These are phyloP conservation scores for Fusarium sp. DNA, from an alignment of 2,329 filamentous ascomycete genomes.

Conservation along the genomic window DNA sequence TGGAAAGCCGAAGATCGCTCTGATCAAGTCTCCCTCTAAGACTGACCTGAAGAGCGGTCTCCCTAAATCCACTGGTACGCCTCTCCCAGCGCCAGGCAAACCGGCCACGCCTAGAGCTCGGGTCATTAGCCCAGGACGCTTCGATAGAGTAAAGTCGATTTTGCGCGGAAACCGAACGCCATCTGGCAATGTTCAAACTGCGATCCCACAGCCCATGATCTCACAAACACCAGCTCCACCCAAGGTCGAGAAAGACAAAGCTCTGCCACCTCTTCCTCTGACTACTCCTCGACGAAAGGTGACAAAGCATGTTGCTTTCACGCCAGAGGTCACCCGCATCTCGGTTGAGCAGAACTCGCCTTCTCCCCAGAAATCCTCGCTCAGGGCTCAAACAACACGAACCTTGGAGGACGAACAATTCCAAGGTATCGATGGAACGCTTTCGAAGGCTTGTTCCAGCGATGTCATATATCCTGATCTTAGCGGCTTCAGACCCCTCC, in stretches of 20 bases:
- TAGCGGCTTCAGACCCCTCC: slow-evolving; percentile 56
- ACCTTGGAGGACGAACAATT: slow-evolving; percentile 47
- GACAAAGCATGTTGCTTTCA: slow-evolving; percentile 84
- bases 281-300: slow-evolving; percentile 77
- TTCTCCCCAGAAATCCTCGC: slow-evolving; percentile 67
- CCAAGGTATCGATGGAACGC: slow-evolving; percentile 49
- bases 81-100: slow-evolving; percentile 51
- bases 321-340: slow-evolving; percentile 72
- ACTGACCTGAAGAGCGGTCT: slow-evolving; percentile 55
- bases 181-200: slow-evolving; percentile 58
- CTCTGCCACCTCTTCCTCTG: slow-evolving; percentile 65
- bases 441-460: slow-evolving; percentile 45
- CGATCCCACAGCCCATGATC: slow-evolving; percentile 61
- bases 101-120: slow-evolving; percentile 53
- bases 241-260: slow-evolving; percentile 67
- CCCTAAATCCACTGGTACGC: slow-evolving; percentile 67
- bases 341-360: slow-evolving; percentile 63
- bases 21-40: slow-evolving; percentile 62
- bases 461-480: slow-evolving; percentile 68
- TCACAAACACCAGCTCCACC: slow-evolving; percentile 63
- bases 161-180: slow-evolving; percentile 59
- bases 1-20: slow-evolving; percentile 49
- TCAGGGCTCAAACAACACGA: slow-evolving; percentile 57
- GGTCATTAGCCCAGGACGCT: slow-evolving; percentile 63
- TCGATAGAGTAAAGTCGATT: slow-evolving; percentile 71